Evolutionary conservation across 2,329 filamentous ascomycete species (phyloP), one percentile per base, ranked within the genome.

Genomic region (Neofusicoccum parvum): DNA sequence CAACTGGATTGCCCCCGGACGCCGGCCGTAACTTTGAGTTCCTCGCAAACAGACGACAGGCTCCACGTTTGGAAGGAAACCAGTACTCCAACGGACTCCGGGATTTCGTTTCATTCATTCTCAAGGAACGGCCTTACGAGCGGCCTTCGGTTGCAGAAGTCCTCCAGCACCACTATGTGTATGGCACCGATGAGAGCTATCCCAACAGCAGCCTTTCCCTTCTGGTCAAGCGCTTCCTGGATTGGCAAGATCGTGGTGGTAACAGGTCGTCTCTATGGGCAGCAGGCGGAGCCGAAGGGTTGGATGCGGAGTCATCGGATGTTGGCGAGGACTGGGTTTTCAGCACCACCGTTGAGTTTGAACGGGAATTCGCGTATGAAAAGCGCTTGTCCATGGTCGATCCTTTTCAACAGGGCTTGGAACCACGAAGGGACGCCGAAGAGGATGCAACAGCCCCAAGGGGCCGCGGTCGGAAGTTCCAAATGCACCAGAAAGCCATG

Each of bases 161-260:
- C 9, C 85, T 93, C 67, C 83, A 86, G 50, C 91, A 94, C 72
- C 84, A 83, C 0, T 93, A 91, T 73, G 85, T 94, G 65, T 80
- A 80, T 66, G 86, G 88, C 66, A 91, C 90, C 0, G 81, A 83
- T 6, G 80, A 85, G 14, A 80, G 80, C 50, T 89, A 91, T 71
- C 91, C 91, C 0, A 87, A 88, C 0, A 84, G 84, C 0, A 84
- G 82, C 4, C 82, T 94, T 2, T 80, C 86, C 2, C 82, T 87
- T 66, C 81, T 94, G 1, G 89, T 94, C 10, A 86, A 87, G 69
- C 88, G 87, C 12, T 94, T 90, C 78, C 89, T 88, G 72, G 73
- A 88, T 20, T 94, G 91, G 91, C 91, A 94, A 75, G 85, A 88
- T 7, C 85, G 87, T 70, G 91, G 91, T 27, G 91, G 91, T 34